phyloP scores from a whole-genome alignment of 306 rosid genomes.

The Lathyrus sativus region DNA sequence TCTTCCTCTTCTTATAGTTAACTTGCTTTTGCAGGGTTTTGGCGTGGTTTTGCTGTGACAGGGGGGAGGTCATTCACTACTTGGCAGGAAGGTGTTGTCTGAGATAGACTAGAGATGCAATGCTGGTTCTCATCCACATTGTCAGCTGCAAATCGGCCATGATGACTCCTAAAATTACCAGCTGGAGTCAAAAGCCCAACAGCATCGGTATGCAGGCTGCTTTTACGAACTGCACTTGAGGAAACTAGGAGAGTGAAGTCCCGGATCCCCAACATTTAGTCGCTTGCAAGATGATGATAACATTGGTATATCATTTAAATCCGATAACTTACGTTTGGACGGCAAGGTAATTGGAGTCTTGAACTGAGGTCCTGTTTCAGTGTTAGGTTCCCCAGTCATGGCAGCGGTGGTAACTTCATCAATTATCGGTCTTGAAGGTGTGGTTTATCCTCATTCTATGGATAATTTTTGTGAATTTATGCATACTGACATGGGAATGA shows the following conservation, averaged over 20 bases:
- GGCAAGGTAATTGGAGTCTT: constrained; percentile 76
- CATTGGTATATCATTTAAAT: constrained; percentile 64
- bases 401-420: no score
- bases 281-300: constrained; percentile 68
- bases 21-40: no score
- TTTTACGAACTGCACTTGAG: constrained; percentile 59
- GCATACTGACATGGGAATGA: no score
- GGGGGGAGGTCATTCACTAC: constrained; percentile 61
- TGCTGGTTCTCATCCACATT: constrained; percentile 64
- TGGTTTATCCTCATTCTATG: no score
- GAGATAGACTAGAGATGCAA: constrained; percentile 49
- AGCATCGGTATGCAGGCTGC: constrained; percentile 54
- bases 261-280: constrained; percentile 67
- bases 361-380: constrained; percentile 68
- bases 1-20: no score
- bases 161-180: constrained; percentile 55
- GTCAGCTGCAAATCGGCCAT: constrained; percentile 58
- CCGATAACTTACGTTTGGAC: constrained; percentile 71
- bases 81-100: constrained; percentile 62
- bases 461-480: no score
- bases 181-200: constrained; percentile 63
- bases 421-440: no score
- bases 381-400: no score
- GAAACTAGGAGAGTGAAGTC: constrained; percentile 73
- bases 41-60: no score